phyloP scores from a whole-genome alignment of 2,329 filamentous ascomycete species.

The Alternaria alternata region DNA sequence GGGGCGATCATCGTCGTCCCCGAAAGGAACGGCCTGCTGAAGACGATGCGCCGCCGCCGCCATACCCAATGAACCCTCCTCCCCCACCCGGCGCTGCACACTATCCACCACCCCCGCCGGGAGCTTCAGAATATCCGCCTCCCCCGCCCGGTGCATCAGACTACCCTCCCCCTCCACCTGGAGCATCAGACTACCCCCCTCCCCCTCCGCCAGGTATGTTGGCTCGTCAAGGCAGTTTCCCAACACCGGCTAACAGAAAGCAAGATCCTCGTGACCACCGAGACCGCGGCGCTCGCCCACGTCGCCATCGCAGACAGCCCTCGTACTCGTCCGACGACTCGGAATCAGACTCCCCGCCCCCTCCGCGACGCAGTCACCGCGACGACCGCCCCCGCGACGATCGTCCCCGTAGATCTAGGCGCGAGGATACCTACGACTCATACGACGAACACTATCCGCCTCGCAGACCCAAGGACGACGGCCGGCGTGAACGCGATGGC shows the following conservation, averaged over 20 bases:
- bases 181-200: background rate
- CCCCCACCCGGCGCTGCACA: slow-evolving; percentile 12
- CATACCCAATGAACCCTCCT: slow-evolving; percentile 12
- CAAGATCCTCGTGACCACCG: slow-evolving; percentile 9
- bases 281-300: slow-evolving; percentile 13
- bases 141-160: background rate
- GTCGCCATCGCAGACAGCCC: slow-evolving; percentile 25
- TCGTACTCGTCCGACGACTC: slow-evolving; percentile 28
- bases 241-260: background rate
- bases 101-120: slow-evolving; percentile 14
- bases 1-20: slow-evolving; percentile 28
- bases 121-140: slow-evolving; percentile 1
- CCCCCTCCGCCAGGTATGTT: slow-evolving; percentile 8
- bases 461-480: slow-evolving; percentile 21
- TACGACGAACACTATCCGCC: slow-evolving; percentile 39
- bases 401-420: slow-evolving; percentile 23
- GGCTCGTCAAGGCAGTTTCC: background rate
- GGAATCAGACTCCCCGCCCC: slow-evolving; percentile 30
- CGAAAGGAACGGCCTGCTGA: slow-evolving; percentile 23
- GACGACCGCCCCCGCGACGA: slow-evolving; percentile 27
- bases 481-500: slow-evolving; percentile 30
- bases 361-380: slow-evolving; percentile 32
- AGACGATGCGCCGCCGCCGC: slow-evolving; percentile 29
- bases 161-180: slow-evolving; percentile 1
- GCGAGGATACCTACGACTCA: slow-evolving; percentile 35